A percentile compares a stretch with the other conserved stretches of the same genome.
These are phyloP conservation scores for Mycena capillaripes DNA, from an alignment of 768 basidiomycete species.

Conservation along the genomic window DNA sequence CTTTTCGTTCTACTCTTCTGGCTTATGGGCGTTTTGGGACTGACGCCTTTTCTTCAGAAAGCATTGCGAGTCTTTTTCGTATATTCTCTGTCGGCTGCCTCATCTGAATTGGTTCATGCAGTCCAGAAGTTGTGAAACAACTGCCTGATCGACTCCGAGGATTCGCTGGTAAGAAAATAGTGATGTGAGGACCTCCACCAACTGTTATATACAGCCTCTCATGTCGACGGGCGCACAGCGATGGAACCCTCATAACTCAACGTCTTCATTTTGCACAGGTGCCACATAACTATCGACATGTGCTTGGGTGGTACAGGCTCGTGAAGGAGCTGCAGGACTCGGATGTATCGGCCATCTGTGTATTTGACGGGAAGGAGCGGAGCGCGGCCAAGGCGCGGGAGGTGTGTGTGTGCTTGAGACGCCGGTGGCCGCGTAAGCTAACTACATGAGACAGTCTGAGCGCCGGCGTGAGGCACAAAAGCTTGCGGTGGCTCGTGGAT, in stretches of 20 bases:
- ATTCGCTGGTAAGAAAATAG: conserved; percentile 77
- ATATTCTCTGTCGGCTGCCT: not conserved
- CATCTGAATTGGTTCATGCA: conserved; percentile 41
- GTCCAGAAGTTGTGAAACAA: conserved; percentile 74
- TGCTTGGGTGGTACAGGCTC: conserved; percentile 85
- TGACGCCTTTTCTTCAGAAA: conserved; percentile 36
- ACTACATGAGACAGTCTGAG: conserved; percentile 56
- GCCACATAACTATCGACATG: conserved; percentile 76
- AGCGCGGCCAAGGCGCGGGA: conserved; percentile 78
- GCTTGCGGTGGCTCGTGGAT: conserved; percentile 64
- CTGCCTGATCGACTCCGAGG: conserved; percentile 75
- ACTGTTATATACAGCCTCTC: conserved; percentile 22
- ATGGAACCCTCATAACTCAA: conserved; percentile 90
- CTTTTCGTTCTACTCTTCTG: not conserved
- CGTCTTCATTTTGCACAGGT: conserved; percentile 80
- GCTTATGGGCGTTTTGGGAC: conserved; percentile 36
- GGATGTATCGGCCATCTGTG: conserved; percentile 74
- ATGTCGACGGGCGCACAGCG: conserved; percentile 57
- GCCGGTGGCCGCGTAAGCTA: not conserved
- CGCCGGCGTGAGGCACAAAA: conserved; percentile 67
- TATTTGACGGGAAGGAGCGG: conserved; percentile 84
- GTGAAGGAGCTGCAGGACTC: conserved; percentile 71
- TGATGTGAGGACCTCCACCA: conserved; percentile 67
- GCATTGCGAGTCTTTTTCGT: conserved; percentile 20
- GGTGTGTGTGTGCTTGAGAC: conserved; percentile 56